Base-by-base conservation (phyloP, 257 asterid genomes). In the Ballota nigra region DNA sequence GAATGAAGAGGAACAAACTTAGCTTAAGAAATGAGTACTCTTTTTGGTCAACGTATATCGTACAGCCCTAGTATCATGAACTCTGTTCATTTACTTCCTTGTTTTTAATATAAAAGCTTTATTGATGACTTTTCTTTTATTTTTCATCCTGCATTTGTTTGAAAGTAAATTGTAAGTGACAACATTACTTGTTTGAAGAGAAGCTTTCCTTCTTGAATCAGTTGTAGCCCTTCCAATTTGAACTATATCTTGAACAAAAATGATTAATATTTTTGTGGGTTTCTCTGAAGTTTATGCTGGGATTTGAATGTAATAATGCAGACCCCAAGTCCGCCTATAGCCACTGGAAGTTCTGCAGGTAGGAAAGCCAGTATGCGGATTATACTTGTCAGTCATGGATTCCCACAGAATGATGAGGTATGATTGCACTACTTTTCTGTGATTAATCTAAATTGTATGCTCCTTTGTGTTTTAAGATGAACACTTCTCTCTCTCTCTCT, bases 321-420 rank as follows among this genome's bases (percentile, higher is more conserved):
- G 98, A 93, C 98, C 45, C 96, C 98, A 45, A 79, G 92, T 78
- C 86, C 98, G 7, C 98, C 98, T 16, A 18, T 93, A 60, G 87
- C 85, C 47, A 59, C 69, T 64, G 87, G 92, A 66, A 76, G 74
- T 71, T 85, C 95, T 20, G 96, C 53, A 16, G 98, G 95, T 45
- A 86, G 97, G 84, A 91, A 89, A 83, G 29, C 94, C 71, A 85
- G 84, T 69, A 79, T 18, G 38, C 83, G 91, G 58, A 72, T 93
- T 16, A 83, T 93, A 76, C 90, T 94, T 19, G 89, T 86, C 34
- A 80, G 82, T 70, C 92, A 86, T 45, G 97, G 97, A 66, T 71
- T 83, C 73, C 67, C 96, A 23, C 82, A 73, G 78, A 80, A 66
- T 65, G 86, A 82, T 23, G 81, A 83, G 90, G 96, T 92, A 86